Evolutionary conservation across 148 eudicot genomes (phyloP), one percentile per base, ranked within the genome.

Genomic region (Rheum nobile): DNA sequence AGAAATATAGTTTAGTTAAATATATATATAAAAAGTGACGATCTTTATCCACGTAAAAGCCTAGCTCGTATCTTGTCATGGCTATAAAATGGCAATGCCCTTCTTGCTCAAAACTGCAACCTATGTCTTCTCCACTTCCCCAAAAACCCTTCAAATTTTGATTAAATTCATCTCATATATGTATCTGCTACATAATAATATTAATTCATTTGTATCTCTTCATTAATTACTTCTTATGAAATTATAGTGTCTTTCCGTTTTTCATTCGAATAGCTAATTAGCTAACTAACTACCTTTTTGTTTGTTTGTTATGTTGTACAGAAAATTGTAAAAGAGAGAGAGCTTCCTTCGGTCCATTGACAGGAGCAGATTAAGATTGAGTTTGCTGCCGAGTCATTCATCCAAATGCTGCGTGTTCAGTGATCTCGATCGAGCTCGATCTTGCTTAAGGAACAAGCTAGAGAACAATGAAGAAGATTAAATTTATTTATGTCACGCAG

Each of bases 331-430:
- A 16, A 17, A 6, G n/a, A 32, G 65, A 90, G 96, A 82, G 96
- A 90, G 96, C 94, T 91, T 86, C 86, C 98, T 95, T 91, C 82
- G 75, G 98, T 91, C 90, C 98, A 95, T 86, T 77, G 83, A 87
- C 74, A 77, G 91, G 90, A 57, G 73, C 83, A 44, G 50, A 35
- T 75, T 84, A 77, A 70, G 93, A 77, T 87, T 88, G 85, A 86
- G 80, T 90, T 86, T 81, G 89, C 91, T 95, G 92, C 90, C 84
- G 91, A 95, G 82, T 95, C 98, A 95, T 95, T 91, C 97, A 88
- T 87, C 90, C 98, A 95, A 82, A 79, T 91, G 77, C 89, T 85
- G 76, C 82, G 91, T 82, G 47, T 74, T 73, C 17, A 11, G 16
- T 26, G 14, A 26, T 8, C 32, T 61, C 28, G n/a, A 61, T 31